Conservation (phyloP, 2,329 filamentous ascomycete genomes). For the Trichoderma polysporum region DNA sequence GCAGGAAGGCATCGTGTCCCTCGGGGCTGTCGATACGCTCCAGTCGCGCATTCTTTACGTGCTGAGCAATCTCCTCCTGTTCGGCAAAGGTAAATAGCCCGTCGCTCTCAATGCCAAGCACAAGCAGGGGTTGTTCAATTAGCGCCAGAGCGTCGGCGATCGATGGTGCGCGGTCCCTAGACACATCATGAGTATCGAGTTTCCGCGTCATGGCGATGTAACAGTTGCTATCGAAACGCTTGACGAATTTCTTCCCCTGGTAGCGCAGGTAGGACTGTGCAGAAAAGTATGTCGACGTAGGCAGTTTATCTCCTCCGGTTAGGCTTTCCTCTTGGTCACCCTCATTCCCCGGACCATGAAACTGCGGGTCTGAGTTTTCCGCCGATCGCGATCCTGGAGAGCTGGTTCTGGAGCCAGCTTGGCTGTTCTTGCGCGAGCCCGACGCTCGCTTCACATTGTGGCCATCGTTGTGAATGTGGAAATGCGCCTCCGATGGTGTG, state of each 20-base stretch:
- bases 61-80: constrained; percentile 84
- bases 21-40: constrained; percentile 91
- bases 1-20: constrained; percentile 91
- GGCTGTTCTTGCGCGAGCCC: constrained; percentile 50
- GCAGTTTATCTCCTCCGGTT: constrained; percentile 50
- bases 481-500: constrained; percentile 70
- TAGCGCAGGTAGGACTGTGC: constrained; percentile 97
- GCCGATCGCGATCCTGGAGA: constrained; percentile 26
- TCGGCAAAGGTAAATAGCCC: constrained; percentile 97
- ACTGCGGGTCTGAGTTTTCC: constrained; percentile 59
- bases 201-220: constrained; percentile 99
- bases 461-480: constrained; percentile 80
- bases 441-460: constrained; percentile 61
- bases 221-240: constrained; percentile 96
- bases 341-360: constrained; percentile 58
- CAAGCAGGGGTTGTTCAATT: constrained; percentile 85
- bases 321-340: constrained; percentile 40
- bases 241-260: constrained; percentile 94
- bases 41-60: constrained; percentile 74
- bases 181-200: constrained; percentile 94
- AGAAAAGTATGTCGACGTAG: constrained; percentile 87
- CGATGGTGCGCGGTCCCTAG: constrained; percentile 66
- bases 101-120: constrained; percentile 92
- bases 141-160: constrained; percentile 74
- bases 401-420: constrained; percentile 34